Base-by-base conservation (phyloP, 805 yeast genomes). In the Candida ascalaphidarum region DNA sequence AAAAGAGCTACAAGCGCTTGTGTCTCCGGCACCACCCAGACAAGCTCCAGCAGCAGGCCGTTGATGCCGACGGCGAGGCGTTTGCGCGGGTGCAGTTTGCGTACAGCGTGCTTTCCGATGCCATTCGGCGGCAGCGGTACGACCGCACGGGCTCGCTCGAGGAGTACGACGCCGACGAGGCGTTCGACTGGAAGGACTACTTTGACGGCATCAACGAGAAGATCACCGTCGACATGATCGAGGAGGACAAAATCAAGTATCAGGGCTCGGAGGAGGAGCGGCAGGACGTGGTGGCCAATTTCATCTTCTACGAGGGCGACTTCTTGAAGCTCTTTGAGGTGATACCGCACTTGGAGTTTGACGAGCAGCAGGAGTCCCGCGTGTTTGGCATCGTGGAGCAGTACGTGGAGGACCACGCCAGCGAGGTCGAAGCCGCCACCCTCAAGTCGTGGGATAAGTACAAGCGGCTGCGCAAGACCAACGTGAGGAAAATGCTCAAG, bases 41-140 rank as follows among this genome's bases (percentile, higher is more conserved):
- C 43, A 55, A 57, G 26, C 34, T 46, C 27, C 50, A 43, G 29
- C 29, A 25, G 18, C 37, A 32, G 14, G 34, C 36, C 13, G 35
- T 27, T 15, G 35, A 31, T 7, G 53, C 47, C 22, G 28, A 23
- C 10, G 39, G 33, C 25, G 51, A 52, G 12, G 26, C 30, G 14
- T 85, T 86, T 50, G 81, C 84, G 28, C 56, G 71, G 39, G 66
- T 85, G 12, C 88, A 83, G 46, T 77, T 82, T 43, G 78, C 94
- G 13, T 83, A 81, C 48, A 61, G 77, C 23, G 65, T 85, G 1
- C 56, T 85, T 15, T 61, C 73, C 16, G 92, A 85, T 44, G 57
- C 65, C 1, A 48, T 52, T 21, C 67, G 71, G 36, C 60, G 84
- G 17, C 59, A 58, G 24, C 50, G 69, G 13, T 85, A 72, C 45